Base-by-base conservation (phyloP, 352 stramenopile genomes). In the Phytophthora citricola region DNA sequence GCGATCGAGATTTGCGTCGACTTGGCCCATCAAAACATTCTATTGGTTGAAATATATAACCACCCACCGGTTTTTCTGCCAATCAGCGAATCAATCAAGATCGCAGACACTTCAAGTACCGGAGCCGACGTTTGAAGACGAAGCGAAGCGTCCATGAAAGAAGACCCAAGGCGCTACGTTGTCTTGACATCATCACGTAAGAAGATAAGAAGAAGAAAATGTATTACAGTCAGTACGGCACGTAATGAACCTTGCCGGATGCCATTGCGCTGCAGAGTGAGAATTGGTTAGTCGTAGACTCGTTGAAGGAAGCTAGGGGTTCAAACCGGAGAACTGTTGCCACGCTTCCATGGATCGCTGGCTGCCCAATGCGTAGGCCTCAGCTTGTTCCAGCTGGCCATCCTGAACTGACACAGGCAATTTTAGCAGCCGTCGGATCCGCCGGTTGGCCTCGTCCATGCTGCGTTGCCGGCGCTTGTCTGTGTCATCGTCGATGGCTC, bases 271-370 rank as follows among this genome's bases (percentile, higher is more conserved):
- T 60, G 53, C 89, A 96, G 34, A 76, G 73, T 8, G 84, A 75
- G 57, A 96, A 96, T 57, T 96, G 89, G 69, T 95, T 94, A 14
- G 73, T 90, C 8, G 89, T 96, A n/a, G 89, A 93, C 73, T 90
- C 87, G 61, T 96, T 90, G 64, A 75, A 91, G 12, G 67, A 38
- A 10, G 77, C 76, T 5, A 31, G 54, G 83, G 84, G 61, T 93
- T 73, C 41, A 96, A 80, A 32, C 59, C 61, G 0, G 87, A 90
- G 63, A 95, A 94, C 29, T 62, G 40, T 40, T 78, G 56, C 89
- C 89, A 96, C 22, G 77, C 63, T 3, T 65, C 47, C 44, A 93
- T 68, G 2, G 76, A 78, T n/a, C 89, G 78, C 36, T 71, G 59
- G 9, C 38, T 53, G 26, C 89, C 89, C 3, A 88, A 41, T 10